Evolutionary conservation across 768 basidiomycete genomes (phyloP), one percentile per base, ranked within the genome.

Genomic region (Rhizopogon rudus): DNA sequence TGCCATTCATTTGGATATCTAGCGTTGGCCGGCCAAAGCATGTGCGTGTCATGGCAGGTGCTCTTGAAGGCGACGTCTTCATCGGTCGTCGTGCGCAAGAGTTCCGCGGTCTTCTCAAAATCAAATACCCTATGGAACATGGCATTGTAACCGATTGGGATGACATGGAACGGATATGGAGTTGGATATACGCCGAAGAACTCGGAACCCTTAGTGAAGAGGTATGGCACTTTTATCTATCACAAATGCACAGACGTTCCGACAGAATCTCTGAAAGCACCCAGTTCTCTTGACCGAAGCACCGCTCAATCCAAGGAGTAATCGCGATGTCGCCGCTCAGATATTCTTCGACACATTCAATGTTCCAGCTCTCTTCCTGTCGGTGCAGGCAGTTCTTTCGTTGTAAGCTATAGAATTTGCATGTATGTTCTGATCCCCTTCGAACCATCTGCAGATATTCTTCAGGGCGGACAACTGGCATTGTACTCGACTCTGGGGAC

Each of bases 321-420:
- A 99, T 73, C 85, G 97, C 59, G 97, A 98, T 70, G 82, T 93
- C 42, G 94, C 95, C 13, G 96, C 97, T 8, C 95, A 98, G 73
- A 97, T 98, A 73, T 96, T 99, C 75, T 99, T 98, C 71, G 97
- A 99, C 68, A 98, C 97, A 12, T 99, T 98, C 83, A 99, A 99
- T 69, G 97, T 98, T 31, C 97, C 97, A 31, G 97, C 97, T 5
- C 75, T 99, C 54, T 98, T 93, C 74, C 94, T 88, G 39, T 95
- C 93, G 42, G 93, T 99, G 3, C 97, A 99, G 73, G 97, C 97
- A 20, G 96, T 99, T 17, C 76, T 99, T 49, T 93, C 94, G 58
- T 74, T 99, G 94, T 98, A 67, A 68, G 90, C 77, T 29, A 6
- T 57, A 40, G 46, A n/a, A 16, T 37, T 17, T 46, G 7, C 46